Evolutionary conservation across 495 filamentous ascomycete species (phyloP).

Genomic region (Staphylotrichum tortipilum): DNA sequence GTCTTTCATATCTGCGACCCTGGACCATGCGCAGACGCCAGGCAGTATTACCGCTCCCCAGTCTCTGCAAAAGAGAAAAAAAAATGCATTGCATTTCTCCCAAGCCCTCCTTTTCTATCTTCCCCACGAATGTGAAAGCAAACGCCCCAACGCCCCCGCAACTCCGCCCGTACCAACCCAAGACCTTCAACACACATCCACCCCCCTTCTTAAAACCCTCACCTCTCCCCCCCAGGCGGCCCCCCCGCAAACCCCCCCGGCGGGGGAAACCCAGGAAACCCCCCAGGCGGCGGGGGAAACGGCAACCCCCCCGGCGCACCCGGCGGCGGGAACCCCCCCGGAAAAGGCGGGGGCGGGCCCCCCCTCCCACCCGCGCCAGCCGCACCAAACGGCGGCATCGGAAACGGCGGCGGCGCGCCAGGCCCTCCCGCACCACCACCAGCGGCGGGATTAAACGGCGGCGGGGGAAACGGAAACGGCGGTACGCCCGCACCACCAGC

Average conservation of each 20-base stretch:
- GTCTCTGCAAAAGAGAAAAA: too few relatives aligned
- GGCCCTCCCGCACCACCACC: background rate
- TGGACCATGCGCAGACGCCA: too few relatives aligned
- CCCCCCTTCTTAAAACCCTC: background rate
- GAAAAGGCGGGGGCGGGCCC: slow-evolving; percentile 24
- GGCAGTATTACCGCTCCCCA: too few relatives aligned
- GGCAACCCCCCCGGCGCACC: slow-evolving; percentile 4
- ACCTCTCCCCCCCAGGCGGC: slow-evolving; percentile 19
- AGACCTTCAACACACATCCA: background rate
- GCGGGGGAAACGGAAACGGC: slow-evolving; percentile 7
- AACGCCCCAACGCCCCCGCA: too few relatives aligned
- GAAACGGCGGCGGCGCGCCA: slow-evolving; percentile 11
- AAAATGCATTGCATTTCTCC: too few relatives aligned
- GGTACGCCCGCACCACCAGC: background rate
- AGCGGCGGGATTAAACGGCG: background rate
- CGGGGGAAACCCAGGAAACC: slow-evolving; percentile 25
- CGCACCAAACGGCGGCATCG: slow-evolving; percentile 52
- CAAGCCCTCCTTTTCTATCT: too few relatives aligned
- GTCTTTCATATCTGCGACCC: too few relatives aligned
- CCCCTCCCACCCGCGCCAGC: background rate
- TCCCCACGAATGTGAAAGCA: too few relatives aligned
- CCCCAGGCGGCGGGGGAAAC: slow-evolving; percentile 6
- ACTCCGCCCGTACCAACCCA: too few relatives aligned
- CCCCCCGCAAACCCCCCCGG: slow-evolving; percentile 34
- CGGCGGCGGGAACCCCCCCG: slow-evolving; percentile 25